A percentile compares a stretch with the other conserved stretches of the same genome.
phyloP scores from a whole-genome alignment of 495 filamentous ascomycete species.

The Baudoinia panamericana region DNA sequence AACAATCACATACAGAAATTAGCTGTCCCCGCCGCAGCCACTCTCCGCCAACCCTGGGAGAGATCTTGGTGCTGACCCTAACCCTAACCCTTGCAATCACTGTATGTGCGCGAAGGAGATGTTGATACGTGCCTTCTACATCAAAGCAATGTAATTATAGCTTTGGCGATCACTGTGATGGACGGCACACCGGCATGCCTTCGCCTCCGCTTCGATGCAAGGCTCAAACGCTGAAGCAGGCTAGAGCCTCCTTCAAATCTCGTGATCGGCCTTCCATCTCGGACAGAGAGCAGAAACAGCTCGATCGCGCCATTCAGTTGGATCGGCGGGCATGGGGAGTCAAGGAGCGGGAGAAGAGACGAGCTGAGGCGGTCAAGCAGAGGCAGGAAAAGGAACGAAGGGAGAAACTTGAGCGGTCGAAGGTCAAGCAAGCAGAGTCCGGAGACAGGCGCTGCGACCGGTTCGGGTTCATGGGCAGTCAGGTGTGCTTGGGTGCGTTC shows the following conservation, averaged over 20 bases:
- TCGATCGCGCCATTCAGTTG: slow-evolving; percentile 19
- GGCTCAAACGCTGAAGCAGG: slow-evolving; percentile 19
- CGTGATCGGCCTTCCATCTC: slow-evolving; percentile 17
- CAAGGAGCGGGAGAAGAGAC: slow-evolving; percentile 18
- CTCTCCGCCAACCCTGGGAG: too few species aligned
- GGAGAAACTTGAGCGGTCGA: slow-evolving; percentile 13
- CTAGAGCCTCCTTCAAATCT: slow-evolving; percentile 19
- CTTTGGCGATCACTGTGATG: too few species aligned
- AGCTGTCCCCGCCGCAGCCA: too few species aligned
- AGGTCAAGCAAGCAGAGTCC: not conserved
- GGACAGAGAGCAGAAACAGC: slow-evolving; percentile 17
- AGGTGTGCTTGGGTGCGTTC: slow-evolving; percentile 18
- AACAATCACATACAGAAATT: too few species aligned
- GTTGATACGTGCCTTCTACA: too few species aligned
- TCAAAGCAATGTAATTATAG: too few species aligned
- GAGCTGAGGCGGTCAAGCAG: slow-evolving; percentile 17
- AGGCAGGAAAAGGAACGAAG: slow-evolving; percentile 15
- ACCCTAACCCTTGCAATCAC: too few species aligned
- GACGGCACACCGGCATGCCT: too few species aligned
- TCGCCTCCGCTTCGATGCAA: too few species aligned
- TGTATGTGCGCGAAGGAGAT: too few species aligned
- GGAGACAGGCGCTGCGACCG: slow-evolving; percentile 12
- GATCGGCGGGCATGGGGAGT: slow-evolving; percentile 18
- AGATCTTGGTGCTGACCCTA: too few species aligned
- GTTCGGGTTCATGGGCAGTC: slow-evolving; percentile 18